phyloP scores from a whole-genome alignment of 2,329 filamentous ascomycete species.

The Botryotinia convoluta region DNA sequence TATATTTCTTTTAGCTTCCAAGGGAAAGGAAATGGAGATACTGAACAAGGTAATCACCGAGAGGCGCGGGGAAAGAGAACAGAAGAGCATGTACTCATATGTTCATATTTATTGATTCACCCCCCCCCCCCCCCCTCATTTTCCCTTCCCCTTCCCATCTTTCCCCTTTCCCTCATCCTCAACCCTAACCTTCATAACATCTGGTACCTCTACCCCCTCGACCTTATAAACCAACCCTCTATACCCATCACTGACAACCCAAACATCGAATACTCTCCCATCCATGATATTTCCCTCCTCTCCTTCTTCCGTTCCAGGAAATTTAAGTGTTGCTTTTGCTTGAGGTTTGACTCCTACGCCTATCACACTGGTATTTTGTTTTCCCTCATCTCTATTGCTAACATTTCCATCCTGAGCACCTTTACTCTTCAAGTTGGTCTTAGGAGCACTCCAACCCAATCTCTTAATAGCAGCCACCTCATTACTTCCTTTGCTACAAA shows the following conservation, averaged over 20 bases:
- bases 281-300: conserved; percentile 34
- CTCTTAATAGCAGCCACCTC: conserved; percentile 86
- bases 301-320: conserved; percentile 47
- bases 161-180: conserved; percentile 19
- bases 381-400: conserved; percentile 85
- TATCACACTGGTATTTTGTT: conserved; percentile 26
- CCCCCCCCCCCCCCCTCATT: neutral
- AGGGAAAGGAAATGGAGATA: too few relatives aligned
- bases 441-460: conserved; percentile 62
- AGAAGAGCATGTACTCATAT: too few relatives aligned
- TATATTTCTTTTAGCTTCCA: too few relatives aligned
- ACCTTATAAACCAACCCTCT: conserved; percentile 60
- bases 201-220: conserved; percentile 36
- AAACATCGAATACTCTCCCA: conserved; percentile 65
- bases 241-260: conserved; percentile 85
- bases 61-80: too few relatives aligned
- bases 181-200: conserved; percentile 30
- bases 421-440: conserved; percentile 33
- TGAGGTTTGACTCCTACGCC: conserved; percentile 47
- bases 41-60: too few relatives aligned
- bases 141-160: conserved; percentile 28
- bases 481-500: conserved; percentile 64
- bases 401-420: conserved; percentile 41
- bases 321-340: conserved; percentile 56
- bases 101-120: too few relatives aligned